Base-by-base conservation (phyloP, 1,139 yeast species). In the Saccharomycopsis hybrid region DNA sequence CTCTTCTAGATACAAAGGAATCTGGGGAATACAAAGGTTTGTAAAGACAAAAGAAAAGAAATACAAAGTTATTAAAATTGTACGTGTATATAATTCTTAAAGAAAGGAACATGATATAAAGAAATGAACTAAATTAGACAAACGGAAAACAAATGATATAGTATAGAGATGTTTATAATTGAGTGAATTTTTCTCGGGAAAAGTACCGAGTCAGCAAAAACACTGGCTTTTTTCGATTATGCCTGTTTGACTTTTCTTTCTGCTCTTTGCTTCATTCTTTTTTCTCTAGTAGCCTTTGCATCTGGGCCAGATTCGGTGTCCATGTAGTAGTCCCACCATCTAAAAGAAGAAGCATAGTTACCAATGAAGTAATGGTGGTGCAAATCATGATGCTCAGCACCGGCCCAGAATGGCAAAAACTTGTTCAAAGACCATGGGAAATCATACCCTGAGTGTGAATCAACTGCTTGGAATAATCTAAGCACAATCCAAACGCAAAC, bases 381-480 rank as follows among this genome's bases (percentile, higher is more conserved):
- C 64, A 83, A 89, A 63, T 87, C 96, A 64, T 87, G 96, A 66
- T 87, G 96, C 58, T 84, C 95, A 29, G 95, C 95, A 47, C 96
- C 96, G 9, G 95, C 92, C 95, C 96, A 87, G 67, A 87, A 74
- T 41, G 95, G 95, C 48, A 87, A 65, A 67, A 85, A 78, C 63
- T 85, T 85, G 67, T 85, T 88, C 61, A 87, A 74, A 2, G 94
- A 85, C 85, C 90, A 80, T 50, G 95, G 95, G 74, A 87, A 87
- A 62, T 87, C 95, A 67, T 87, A 87, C 45, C 96, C 96, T 1
- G 95, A 85, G 67, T 87, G 96, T 28, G 95, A 83, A 64, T 87
- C 96, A 51, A 87, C 85, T 1, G 96, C 96, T 68, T 87, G 96
- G 67, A 80, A 77, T 58, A 87, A 77, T 61, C 96, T 76, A 57